phyloP scores from a whole-genome alignment of 31 red algal species.

The Odonthalia washingtoniensis region DNA sequence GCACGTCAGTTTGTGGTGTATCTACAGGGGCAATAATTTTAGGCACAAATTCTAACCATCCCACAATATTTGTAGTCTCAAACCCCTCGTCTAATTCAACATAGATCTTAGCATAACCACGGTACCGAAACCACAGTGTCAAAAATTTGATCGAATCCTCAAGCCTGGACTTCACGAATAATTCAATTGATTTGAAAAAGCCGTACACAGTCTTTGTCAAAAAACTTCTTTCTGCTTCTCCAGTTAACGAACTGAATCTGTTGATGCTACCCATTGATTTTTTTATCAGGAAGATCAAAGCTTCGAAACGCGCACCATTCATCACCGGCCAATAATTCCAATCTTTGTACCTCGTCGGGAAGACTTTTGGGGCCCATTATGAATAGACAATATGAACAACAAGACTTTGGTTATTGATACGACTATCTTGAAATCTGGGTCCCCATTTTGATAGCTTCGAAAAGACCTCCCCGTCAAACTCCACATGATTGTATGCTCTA shows the following conservation, averaged over 20 bases:
- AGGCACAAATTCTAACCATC: conserved; percentile 98
- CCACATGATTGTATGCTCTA: conserved; percentile 91
- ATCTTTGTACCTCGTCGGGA: conserved; percentile 83
- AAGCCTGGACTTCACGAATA: conserved; percentile 68
- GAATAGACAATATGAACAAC: conserved; percentile 63
- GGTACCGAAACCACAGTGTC: conserved; percentile 98
- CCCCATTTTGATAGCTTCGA: conserved; percentile 92
- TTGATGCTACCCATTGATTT: background rate
- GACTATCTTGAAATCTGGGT: conserved; percentile 51
- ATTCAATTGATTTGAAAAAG: conserved; percentile 90
- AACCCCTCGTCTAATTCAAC: conserved; percentile 77
- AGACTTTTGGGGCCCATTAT: conserved; percentile 60
- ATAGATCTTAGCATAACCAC: conserved; percentile 72
- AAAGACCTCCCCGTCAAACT: conserved; percentile 73
- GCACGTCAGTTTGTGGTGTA: conserved; percentile 71
- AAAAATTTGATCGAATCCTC: conserved; percentile 91
- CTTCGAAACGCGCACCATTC: conserved; percentile 53
- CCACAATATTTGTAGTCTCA: conserved; percentile 71
- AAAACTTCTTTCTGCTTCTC: conserved; percentile 49
- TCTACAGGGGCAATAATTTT: conserved; percentile 98
- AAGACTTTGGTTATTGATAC: conserved; percentile 12
- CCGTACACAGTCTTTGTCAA: conserved; percentile 59
- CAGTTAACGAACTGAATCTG: background rate
- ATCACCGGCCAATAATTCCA: conserved; percentile 86
- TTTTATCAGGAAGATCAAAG: conserved; percentile 29